Evolutionary conservation across 2,329 filamentous ascomycete species (phyloP).

Genomic region (Arthrobotrys iridis): DNA sequence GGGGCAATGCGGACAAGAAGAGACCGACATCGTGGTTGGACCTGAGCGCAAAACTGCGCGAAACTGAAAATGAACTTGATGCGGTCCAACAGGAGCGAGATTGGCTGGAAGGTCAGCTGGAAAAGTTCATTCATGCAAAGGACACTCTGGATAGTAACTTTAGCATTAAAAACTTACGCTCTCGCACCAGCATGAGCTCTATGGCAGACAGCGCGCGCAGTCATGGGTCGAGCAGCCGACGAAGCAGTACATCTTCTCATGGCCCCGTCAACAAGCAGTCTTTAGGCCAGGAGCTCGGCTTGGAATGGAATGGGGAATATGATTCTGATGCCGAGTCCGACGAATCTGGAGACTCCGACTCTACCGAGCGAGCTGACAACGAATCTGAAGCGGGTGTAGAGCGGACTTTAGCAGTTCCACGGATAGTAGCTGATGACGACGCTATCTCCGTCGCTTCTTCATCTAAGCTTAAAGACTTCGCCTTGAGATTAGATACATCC

Average conservation of each 20-base stretch:
- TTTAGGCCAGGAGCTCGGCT: conserved; percentile 41
- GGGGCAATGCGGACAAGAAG: conserved; percentile 28
- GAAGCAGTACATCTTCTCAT: conserved; percentile 51
- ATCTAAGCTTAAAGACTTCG: conserved; percentile 46
- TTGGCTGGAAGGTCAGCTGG: conserved; percentile 47
- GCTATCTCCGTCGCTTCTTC: conserved; percentile 30
- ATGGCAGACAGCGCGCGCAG: conserved; percentile 44
- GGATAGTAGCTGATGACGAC: conserved; percentile 38
- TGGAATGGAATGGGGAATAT: conserved; percentile 51
- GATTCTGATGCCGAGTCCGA: conserved; percentile 47
- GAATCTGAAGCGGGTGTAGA: conserved; percentile 42
- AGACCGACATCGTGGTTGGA: conserved; percentile 46
- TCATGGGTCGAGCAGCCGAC: conserved; percentile 38
- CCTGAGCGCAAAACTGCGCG: conserved; percentile 48
- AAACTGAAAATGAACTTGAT: conserved; percentile 51
- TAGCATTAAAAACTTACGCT: conserved; percentile 47
- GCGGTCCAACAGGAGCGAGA: conserved; percentile 50
- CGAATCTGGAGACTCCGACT: conserved; percentile 42
- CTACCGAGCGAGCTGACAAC: conserved; percentile 47
- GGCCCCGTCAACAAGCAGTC: conserved; percentile 36
- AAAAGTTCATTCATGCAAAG: conserved; percentile 53
- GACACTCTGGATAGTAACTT: conserved; percentile 52
- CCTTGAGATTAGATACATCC: conserved; percentile 45
- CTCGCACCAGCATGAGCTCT: conserved; percentile 47
- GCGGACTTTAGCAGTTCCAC: conserved; percentile 5